Conservation (phyloP, 1,139 yeast genomes). For the Suhomyces taliae region DNA sequence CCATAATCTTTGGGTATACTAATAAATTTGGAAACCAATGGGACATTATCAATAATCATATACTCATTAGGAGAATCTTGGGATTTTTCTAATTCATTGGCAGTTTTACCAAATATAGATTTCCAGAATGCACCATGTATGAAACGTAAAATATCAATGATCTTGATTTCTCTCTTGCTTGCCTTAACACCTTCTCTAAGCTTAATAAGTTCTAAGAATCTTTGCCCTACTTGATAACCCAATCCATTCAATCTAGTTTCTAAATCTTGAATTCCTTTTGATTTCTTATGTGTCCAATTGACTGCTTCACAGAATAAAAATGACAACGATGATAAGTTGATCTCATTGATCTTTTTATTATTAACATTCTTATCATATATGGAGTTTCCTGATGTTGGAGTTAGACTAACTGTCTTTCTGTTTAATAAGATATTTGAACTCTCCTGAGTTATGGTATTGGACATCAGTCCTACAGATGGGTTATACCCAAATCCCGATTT, state of each 20-base stretch:
- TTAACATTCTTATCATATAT: slow-evolving; percentile 68
- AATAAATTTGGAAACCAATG: slow-evolving; percentile 73
- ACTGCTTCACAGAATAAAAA: slow-evolving; percentile 74
- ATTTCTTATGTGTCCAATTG: slow-evolving; percentile 60
- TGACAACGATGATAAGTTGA: slow-evolving; percentile 65
- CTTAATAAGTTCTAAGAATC: slow-evolving; percentile 43
- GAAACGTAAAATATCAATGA: slow-evolving; percentile 80
- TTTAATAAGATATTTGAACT: slow-evolving; percentile 35
- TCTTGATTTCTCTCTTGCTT: slow-evolving; percentile 67
- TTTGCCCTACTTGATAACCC: slow-evolving; percentile 67
- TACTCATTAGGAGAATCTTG: slow-evolving; percentile 81
- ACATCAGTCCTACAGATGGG: slow-evolving; percentile 44
- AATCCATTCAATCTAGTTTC: slow-evolving; percentile 72
- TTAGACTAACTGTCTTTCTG: slow-evolving; percentile 33
- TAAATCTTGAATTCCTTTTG: slow-evolving; percentile 73
- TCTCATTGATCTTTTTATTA: slow-evolving; percentile 64
- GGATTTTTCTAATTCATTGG: slow-evolving; percentile 86
- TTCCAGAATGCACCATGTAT: slow-evolving; percentile 84
- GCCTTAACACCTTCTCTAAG: slow-evolving; percentile 57
- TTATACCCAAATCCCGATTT: slow-evolving; percentile 46
- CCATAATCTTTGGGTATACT: slow-evolving; percentile 81
- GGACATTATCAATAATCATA: slow-evolving; percentile 82
- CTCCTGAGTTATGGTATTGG: slow-evolving; percentile 41
- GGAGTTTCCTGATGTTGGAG: slow-evolving; percentile 35
- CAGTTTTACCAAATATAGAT: slow-evolving; percentile 74